A percentile compares a stretch with the other conserved stretches of the same genome.
Conservation (phyloP, 495 filamentous ascomycete species). For the Daldinia concentrica region DNA sequence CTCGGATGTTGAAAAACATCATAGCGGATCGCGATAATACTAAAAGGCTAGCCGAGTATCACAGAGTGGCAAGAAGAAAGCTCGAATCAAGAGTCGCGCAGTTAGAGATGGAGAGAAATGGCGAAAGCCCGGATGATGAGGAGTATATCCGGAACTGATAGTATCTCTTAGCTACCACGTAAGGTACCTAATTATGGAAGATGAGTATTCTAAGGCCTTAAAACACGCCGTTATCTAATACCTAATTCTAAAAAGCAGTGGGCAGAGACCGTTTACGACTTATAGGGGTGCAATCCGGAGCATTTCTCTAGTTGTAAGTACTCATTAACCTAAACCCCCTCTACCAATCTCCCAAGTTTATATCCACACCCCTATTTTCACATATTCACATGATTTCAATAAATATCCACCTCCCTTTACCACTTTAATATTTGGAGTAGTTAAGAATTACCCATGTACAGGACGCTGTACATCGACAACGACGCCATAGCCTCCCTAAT, state of each 20-base stretch:
- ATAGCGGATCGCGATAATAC: slow-evolving; percentile 26
- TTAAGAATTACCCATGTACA: not conserved
- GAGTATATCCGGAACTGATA: slow-evolving; percentile 28
- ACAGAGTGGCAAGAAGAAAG: not conserved
- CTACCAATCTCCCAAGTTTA: not conserved
- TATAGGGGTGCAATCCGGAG: slow-evolving; percentile 6
- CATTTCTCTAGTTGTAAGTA: not conserved
- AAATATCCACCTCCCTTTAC: not conserved
- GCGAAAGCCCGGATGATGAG: slow-evolving; percentile 9
- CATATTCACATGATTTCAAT: not conserved
- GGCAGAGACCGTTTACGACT: not conserved
- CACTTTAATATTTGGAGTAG: not conserved
- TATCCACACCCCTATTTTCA: not conserved
- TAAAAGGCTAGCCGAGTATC: not conserved
- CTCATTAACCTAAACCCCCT: slow-evolving; percentile 6
- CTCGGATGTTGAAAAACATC: slow-evolving; percentile 13
- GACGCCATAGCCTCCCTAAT: not conserved
- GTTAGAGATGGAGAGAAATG: slow-evolving; percentile 9
- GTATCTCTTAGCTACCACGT: too few species aligned
- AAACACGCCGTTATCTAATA: not conserved
- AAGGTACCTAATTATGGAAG: not conserved
- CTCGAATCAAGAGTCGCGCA: slow-evolving; percentile 17
- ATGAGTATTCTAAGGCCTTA: slow-evolving; percentile 7
- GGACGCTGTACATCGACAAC: not conserved
- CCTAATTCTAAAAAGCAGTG: not conserved